Conservation (phyloP, 192 early-diverging fungal genomes). For the Linnemannia elongata region DNA sequence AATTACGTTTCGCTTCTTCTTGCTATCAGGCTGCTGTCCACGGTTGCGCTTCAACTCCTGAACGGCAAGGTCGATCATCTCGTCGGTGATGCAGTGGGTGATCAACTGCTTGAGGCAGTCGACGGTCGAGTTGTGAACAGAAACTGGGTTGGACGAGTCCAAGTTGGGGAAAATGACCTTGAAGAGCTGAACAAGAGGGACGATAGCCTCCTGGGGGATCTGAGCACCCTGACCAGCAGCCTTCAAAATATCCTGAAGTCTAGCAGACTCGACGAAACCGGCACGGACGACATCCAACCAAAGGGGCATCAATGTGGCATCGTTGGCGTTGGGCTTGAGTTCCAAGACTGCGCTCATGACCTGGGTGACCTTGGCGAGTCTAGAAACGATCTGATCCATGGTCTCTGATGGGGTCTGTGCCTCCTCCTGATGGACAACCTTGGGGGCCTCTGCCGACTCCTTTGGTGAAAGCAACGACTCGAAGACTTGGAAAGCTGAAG, state of each 20-base stretch:
- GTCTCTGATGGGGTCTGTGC: constrained; percentile 29
- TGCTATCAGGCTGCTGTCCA: constrained; percentile 16
- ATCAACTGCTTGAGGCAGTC: constrained; percentile 80
- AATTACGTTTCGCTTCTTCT: constrained; percentile 58
- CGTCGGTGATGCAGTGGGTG: constrained; percentile 79
- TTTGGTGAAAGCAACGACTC: constrained; percentile 68
- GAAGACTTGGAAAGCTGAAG: constrained; percentile 82
- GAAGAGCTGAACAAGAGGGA: constrained; percentile 62
- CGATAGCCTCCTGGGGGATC: constrained; percentile 43
- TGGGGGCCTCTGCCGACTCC: constrained; percentile 42
- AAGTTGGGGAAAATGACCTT: constrained; percentile 75
- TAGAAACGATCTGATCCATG: constrained; percentile 54
- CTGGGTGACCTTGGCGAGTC: constrained; percentile 66
- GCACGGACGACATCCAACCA: constrained; percentile 88
- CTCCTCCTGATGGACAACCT: constrained; percentile 40
- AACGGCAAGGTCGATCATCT: constrained; percentile 75
- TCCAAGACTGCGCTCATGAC: constrained; percentile 72
- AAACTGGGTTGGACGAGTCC: constrained; percentile 70
- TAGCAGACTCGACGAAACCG: constrained; percentile 79
- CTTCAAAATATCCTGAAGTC: constrained; percentile 39
- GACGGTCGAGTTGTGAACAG: constrained; percentile 73
- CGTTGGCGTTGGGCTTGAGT: constrained; percentile 87
- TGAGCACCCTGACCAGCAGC: constrained; percentile 28
- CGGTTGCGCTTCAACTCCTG: constrained; percentile 51
- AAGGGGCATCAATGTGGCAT: constrained; percentile 82